Evolutionary conservation across 805 yeast species (phyloP).

Genomic region (Metschnikowia borealis): DNA sequence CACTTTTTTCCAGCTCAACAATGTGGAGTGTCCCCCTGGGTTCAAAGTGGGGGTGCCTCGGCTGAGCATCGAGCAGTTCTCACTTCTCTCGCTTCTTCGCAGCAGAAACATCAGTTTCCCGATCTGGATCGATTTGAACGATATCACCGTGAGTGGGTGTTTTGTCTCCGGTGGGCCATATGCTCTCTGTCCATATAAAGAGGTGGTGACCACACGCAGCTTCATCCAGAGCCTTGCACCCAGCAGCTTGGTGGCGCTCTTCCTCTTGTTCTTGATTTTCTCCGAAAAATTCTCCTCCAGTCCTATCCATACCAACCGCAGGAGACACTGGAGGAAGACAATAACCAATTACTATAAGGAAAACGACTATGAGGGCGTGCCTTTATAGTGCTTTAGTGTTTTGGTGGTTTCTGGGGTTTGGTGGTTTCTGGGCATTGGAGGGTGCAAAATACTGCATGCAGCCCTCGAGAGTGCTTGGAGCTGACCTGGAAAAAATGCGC

Average conservation of each 20-base stretch:
- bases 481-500: slow-evolving; percentile 1
- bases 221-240: slow-evolving; percentile 66
- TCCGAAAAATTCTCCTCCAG: slow-evolving; percentile 50
- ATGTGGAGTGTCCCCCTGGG: slow-evolving; percentile 31
- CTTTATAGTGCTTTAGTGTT: slow-evolving; percentile 43
- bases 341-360: slow-evolving; percentile 52
- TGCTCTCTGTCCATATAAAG: slow-evolving; percentile 74
- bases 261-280: slow-evolving; percentile 49
- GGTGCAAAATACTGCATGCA: neutral
- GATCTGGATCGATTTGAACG: slow-evolving; percentile 80
- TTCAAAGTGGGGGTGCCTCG: slow-evolving; percentile 30
- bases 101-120: slow-evolving; percentile 27
- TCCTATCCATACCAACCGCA: slow-evolving; percentile 70
- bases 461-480: neutral
- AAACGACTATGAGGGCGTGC: slow-evolving; percentile 81
- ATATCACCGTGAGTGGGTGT: slow-evolving; percentile 67
- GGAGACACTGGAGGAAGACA: slow-evolving; percentile 57
- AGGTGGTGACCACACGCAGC: slow-evolving; percentile 47
- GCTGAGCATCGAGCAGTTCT: slow-evolving; percentile 34
- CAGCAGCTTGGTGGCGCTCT: slow-evolving; percentile 53
- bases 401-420: too few relatives aligned
- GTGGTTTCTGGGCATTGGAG: neutral
- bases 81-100: slow-evolving; percentile 27
- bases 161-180: slow-evolving; percentile 84
- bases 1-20: slow-evolving; percentile 44